Evolutionary conservation across 2,329 filamentous ascomycete species (phyloP).

Genomic region (Verticillium longisporum): DNA sequence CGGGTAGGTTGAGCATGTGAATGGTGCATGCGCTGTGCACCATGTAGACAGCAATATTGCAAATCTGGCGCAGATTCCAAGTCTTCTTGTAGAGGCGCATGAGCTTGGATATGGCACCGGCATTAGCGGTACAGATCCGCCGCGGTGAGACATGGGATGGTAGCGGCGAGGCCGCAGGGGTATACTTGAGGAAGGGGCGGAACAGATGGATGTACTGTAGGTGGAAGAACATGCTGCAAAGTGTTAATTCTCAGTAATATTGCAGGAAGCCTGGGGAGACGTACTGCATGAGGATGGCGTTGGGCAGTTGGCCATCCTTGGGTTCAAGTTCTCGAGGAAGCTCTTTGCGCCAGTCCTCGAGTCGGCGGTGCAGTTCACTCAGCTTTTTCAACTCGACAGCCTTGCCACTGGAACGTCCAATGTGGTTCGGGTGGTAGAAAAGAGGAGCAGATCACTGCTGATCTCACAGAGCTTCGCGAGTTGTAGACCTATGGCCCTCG

Average conservation of each 20-base stretch:
- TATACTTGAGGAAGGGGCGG: slow-evolving; percentile 89
- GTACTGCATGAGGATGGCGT: slow-evolving; percentile 77
- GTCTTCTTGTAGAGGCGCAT: slow-evolving; percentile 89
- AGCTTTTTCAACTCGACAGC: slow-evolving; percentile 84
- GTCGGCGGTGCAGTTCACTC: slow-evolving; percentile 79
- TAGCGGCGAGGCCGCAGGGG: slow-evolving; percentile 70
- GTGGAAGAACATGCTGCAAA: slow-evolving; percentile 87
- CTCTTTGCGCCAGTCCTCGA: slow-evolving; percentile 83
- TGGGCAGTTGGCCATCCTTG: slow-evolving; percentile 81
- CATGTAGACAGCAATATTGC: slow-evolving; percentile 95
- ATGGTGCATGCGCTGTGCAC: slow-evolving; percentile 91
- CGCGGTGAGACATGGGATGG: slow-evolving; percentile 84
- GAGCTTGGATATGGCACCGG: slow-evolving; percentile 85
- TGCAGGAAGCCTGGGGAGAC: slow-evolving; percentile 26
- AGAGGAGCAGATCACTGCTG: slow-evolving; percentile 79
- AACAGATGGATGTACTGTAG: slow-evolving; percentile 94
- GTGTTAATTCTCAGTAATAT: slow-evolving; percentile 13
- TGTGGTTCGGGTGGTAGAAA: slow-evolving; percentile 83
- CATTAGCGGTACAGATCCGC: slow-evolving; percentile 85
- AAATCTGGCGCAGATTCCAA: slow-evolving; percentile 87
- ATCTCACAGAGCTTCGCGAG: slow-evolving; percentile 85
- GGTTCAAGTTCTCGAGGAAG: slow-evolving; percentile 83
- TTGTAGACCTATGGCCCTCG: slow-evolving; percentile 73
- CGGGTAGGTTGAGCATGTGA: slow-evolving; percentile 85
- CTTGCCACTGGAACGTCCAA: slow-evolving; percentile 61